A percentile compares a stretch with the other conserved stretches of the same genome.
These are phyloP conservation scores for Coniella lustricola DNA, from an alignment of 2,329 filamentous ascomycete genomes.

Conservation along the genomic window DNA sequence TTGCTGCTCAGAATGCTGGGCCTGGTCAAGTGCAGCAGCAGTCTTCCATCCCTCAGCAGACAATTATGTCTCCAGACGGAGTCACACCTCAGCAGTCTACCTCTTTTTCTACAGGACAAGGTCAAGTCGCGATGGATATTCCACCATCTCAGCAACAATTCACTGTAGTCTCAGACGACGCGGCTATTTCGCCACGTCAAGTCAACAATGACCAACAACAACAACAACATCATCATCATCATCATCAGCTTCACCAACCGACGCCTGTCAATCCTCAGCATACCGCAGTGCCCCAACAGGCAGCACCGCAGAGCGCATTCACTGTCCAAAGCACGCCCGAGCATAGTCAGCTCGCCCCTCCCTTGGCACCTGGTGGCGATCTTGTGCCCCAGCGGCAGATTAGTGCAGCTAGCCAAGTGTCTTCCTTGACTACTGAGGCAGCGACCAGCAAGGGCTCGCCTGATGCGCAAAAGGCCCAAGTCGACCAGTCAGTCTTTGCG, in stretches of 20 bases:
- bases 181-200: background rate
- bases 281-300: background rate
- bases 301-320: background rate
- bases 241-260: constrained; percentile 5
- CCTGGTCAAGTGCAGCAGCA: background rate
- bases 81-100: constrained; percentile 2
- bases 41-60: background rate
- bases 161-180: background rate
- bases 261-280: constrained; percentile 1
- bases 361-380: constrained; percentile 4
- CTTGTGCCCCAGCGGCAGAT: constrained; percentile 21
- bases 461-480: constrained; percentile 4
- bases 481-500: constrained; percentile 3
- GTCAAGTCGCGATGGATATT: too few species aligned
- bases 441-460: constrained; percentile 9
- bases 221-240: too few species aligned
- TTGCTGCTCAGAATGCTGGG: background rate
- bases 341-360: constrained; percentile 12
- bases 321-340: background rate
- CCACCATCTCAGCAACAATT: constrained; percentile 2
- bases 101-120: too few species aligned
- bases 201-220: background rate
- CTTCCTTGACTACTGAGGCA: constrained; percentile 17
- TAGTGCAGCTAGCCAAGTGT: constrained; percentile 23
- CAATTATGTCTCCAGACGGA: background rate